phyloP scores from a whole-genome alignment of 176 grass and related monocot genomes.

The Thalia dealbata region DNA sequence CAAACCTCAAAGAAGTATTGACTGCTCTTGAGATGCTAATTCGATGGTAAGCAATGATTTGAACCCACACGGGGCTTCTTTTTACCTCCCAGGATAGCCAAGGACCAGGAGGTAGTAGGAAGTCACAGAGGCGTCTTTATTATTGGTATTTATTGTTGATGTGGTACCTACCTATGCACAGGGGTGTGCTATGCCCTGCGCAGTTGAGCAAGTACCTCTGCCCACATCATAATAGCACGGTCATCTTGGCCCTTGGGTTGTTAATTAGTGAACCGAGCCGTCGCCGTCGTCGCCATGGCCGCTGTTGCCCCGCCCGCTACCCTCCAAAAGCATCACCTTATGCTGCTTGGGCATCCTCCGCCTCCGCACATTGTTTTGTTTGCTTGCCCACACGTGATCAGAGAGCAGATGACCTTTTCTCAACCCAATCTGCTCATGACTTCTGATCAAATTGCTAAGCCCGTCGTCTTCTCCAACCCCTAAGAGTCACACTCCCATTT shows the following conservation, averaged over 20 bases:
- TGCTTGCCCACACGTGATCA: slow-evolving; percentile 9
- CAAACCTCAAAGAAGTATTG: background rate
- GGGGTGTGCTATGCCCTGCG: background rate
- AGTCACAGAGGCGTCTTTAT: background rate
- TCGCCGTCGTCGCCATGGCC: slow-evolving; percentile 6
- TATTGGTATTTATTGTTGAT: background rate
- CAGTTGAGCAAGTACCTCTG: background rate
- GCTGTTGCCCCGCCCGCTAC: background rate
- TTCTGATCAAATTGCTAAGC: background rate
- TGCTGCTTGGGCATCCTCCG: background rate
- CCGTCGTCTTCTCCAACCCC: background rate
- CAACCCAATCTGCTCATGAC: background rate
- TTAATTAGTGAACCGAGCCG: background rate
- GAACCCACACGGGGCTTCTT: slow-evolving; percentile 2
- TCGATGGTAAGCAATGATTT: slow-evolving; percentile 7
- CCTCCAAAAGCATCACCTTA: background rate
- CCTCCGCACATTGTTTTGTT: background rate
- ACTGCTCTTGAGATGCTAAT: background rate
- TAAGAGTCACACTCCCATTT: background rate
- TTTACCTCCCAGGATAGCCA: background rate
- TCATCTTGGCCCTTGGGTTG: background rate
- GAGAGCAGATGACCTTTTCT: background rate
- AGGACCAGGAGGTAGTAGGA: background rate
- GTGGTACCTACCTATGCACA: background rate
- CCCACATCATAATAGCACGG: background rate